phyloP scores from a whole-genome alignment of 78 protist genomes.

The slime mould (Dictyostelium discoideum) region DNA sequence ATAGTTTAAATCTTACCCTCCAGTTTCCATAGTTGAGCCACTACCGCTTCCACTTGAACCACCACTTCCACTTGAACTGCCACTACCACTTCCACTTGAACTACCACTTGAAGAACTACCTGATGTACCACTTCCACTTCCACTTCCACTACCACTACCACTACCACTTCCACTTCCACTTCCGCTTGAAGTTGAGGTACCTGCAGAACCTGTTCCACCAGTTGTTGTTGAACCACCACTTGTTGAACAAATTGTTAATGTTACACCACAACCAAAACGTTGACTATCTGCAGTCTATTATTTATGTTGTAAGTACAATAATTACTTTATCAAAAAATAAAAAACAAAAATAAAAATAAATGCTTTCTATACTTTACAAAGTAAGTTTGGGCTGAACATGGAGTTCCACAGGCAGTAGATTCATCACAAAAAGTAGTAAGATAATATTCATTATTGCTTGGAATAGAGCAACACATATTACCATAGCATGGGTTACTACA shows the following conservation, averaged over 20 bases:
- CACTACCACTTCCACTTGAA: background rate
- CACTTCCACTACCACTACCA: background rate
- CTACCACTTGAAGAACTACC: conserved; percentile 38
- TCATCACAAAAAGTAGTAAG: conserved; percentile 47
- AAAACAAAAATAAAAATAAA: background rate
- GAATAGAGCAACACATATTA: background rate
- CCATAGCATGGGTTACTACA: conserved; percentile 36
- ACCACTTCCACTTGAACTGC: conserved; percentile 16
- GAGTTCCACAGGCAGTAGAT: conserved; percentile 35
- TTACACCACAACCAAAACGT: conserved; percentile 56
- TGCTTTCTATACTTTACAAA: background rate
- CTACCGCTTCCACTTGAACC: background rate
- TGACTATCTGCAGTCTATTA: conserved; percentile 37
- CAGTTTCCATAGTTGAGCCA: background rate
- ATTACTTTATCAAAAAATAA: background rate
- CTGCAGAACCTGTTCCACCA: conserved; percentile 13
- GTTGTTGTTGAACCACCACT: conserved; percentile 37
- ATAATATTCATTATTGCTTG: conserved; percentile 30
- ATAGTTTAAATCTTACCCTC: background rate
- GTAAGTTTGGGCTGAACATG: conserved; percentile 3
- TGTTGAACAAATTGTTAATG: conserved; percentile 26
- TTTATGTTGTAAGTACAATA: too few species aligned
- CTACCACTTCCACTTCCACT: conserved; percentile 22
- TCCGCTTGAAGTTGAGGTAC: background rate
- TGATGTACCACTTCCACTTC: background rate